phyloP scores from a whole-genome alignment of 1,139 yeast genomes.

The Candida sanyaensis region DNA sequence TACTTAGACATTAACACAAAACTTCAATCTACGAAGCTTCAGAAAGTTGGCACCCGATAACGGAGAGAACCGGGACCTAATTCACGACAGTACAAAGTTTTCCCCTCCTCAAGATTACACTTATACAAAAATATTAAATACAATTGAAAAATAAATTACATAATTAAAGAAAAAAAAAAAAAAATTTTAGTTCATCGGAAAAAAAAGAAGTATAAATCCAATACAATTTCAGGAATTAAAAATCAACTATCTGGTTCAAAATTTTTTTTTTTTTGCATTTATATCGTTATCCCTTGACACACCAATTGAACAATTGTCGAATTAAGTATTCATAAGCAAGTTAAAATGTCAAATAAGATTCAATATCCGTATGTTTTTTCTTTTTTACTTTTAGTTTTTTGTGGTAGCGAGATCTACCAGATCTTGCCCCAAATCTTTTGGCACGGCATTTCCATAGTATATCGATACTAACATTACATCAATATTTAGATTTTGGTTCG shows the following conservation, averaged over 20 bases:
- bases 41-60: not conserved
- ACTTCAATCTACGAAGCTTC: too few relatives aligned
- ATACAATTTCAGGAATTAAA: not conserved
- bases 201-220: not conserved
- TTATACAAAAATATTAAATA: too few relatives aligned
- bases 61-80: not conserved
- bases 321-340: not conserved
- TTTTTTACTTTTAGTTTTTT: not conserved
- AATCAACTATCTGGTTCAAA: not conserved
- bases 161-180: not conserved
- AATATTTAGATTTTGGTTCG: slow-evolving; percentile 40
- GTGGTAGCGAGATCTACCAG: not conserved
- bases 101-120: not conserved
- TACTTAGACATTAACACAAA: too few relatives aligned
- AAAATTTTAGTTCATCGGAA: not conserved
- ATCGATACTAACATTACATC: not conserved
- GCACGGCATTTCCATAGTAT: not conserved
- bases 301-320: too few relatives aligned
- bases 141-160: not conserved
- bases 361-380: slow-evolving; percentile 13
- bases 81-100: not conserved
- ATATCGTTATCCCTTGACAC: too few relatives aligned
- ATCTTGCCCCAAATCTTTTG: not conserved
- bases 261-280: too few relatives aligned
- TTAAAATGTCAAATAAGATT: slow-evolving; percentile 4